phyloP scores from a whole-genome alignment of 148 eudicot genomes.

The Pharnaceum exiguum region DNA sequence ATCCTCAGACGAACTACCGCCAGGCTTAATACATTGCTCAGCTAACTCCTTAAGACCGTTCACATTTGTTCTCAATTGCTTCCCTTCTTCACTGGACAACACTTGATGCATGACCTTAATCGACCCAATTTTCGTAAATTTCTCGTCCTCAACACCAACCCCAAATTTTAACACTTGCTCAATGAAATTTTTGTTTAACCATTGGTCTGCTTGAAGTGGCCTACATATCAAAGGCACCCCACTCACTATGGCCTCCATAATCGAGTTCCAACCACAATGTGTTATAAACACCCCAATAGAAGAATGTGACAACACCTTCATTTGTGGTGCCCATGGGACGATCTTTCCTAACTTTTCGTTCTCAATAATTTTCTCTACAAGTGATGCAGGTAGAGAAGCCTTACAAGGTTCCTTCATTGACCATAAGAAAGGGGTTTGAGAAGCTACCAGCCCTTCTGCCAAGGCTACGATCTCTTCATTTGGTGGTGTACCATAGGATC shows the following conservation, averaged over 20 bases:
- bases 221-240: conserved; percentile 67
- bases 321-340: conserved; percentile 75
- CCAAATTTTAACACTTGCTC: conserved; percentile 48
- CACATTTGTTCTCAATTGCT: conserved; percentile 22
- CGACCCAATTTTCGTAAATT: conserved; percentile 25
- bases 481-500: conserved; percentile 36
- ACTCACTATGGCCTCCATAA: conserved; percentile 50
- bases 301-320: conserved; percentile 38
- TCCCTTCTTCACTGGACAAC: conserved; percentile 31
- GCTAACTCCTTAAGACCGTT: conserved; percentile 29
- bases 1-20: conserved; percentile 38
- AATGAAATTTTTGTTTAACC: conserved; percentile 38
- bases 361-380: conserved; percentile 22
- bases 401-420: conserved; percentile 31
- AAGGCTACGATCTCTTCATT: conserved; percentile 38
- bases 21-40: conserved; percentile 19
- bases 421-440: conserved; percentile 54
- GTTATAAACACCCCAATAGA: conserved; percentile 51
- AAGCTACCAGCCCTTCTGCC: conserved; percentile 47
- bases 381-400: conserved; percentile 32
- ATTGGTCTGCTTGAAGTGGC: conserved; percentile 65
- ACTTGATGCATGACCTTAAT: conserved; percentile 24
- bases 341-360: conserved; percentile 31
- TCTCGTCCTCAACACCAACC: conserved; percentile 36
- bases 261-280: conserved; percentile 82